Evolutionary conservation across 1,284 basidiomycete genomes (phyloP).

Genomic region (Rhodotorula sp.): DNA sequence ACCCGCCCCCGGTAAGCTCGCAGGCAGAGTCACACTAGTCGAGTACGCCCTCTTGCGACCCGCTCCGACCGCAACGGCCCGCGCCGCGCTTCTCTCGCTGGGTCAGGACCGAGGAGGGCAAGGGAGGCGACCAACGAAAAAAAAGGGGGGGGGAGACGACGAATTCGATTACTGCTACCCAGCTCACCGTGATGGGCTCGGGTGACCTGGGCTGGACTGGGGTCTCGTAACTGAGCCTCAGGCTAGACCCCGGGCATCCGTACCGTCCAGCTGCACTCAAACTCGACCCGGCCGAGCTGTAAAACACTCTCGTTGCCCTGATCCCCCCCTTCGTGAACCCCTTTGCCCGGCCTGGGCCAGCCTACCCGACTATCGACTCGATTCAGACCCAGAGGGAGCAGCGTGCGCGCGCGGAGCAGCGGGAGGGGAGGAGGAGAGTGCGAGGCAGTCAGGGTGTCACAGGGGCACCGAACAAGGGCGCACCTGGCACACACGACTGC

Average conservation of each 20-base stretch:
- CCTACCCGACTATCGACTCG: no score
- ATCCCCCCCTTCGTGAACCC: background rate
- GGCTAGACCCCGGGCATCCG: no score
- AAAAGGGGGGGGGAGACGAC: conserved; percentile 9
- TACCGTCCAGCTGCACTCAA: conserved; percentile 6
- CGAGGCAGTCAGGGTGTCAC: no score
- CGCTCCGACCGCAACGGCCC: background rate
- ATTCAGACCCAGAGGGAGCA: no score
- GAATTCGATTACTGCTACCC: conserved; percentile 19
- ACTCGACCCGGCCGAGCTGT: conserved; percentile 2
- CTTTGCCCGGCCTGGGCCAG: background rate
- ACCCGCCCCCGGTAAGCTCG: conserved; percentile 4
- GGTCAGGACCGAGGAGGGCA: background rate
- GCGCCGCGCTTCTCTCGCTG: background rate
- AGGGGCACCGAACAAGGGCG: no score
- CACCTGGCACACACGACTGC: no score
- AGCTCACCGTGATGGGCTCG: conserved; percentile 21
- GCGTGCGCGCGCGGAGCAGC: background rate
- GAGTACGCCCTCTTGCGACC: background rate
- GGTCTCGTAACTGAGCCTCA: background rate
- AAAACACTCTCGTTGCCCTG: conserved; percentile 3
- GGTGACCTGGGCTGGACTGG: background rate
- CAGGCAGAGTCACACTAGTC: background rate
- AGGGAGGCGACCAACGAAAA: background rate
- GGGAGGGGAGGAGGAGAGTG: no score